Percentiles rank a stretch among this genome's conserved stretches.
phyloP scores from a whole-genome alignment of 139 green algal species.

The Spirogloea muscicola region DNA sequence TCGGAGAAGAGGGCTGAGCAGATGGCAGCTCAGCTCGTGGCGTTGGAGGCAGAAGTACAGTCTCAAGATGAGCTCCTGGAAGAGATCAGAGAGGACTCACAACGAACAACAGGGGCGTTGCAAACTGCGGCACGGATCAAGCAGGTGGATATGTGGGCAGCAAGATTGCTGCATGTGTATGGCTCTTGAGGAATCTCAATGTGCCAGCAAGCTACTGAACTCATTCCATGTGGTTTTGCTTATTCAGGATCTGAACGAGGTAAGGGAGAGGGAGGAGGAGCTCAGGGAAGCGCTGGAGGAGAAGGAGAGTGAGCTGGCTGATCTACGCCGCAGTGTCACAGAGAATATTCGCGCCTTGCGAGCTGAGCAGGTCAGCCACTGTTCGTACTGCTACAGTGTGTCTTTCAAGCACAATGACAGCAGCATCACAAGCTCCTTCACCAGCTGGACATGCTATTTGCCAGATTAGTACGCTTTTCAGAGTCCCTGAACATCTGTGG shows the following conservation, averaged over 20 bases:
- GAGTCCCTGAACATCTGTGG: too few species aligned
- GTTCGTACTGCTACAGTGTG: too few species aligned
- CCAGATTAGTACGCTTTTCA: too few species aligned
- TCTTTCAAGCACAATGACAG: too few species aligned
- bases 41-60: conserved; percentile 1
- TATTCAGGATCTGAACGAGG: conserved; percentile 4
- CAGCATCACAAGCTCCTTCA: too few species aligned
- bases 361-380: background rate
- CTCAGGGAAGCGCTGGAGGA: conserved; percentile 3
- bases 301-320: background rate
- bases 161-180: background rate
- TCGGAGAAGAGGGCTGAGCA: too few species aligned
- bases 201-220: too few species aligned
- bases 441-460: too few species aligned
- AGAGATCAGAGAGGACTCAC: background rate
- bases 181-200: too few species aligned
- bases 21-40: too few species aligned
- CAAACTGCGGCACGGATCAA: conserved; percentile 3
- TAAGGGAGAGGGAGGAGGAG: conserved; percentile 3
- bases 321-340: background rate
- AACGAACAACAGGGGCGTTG: background rate
- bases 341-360: background rate
- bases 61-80: conserved; percentile 1
- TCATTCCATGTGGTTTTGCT: background rate
- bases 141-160: background rate